phyloP scores from a whole-genome alignment of 768 basidiomycete genomes.

The Harrya chromipes region DNA sequence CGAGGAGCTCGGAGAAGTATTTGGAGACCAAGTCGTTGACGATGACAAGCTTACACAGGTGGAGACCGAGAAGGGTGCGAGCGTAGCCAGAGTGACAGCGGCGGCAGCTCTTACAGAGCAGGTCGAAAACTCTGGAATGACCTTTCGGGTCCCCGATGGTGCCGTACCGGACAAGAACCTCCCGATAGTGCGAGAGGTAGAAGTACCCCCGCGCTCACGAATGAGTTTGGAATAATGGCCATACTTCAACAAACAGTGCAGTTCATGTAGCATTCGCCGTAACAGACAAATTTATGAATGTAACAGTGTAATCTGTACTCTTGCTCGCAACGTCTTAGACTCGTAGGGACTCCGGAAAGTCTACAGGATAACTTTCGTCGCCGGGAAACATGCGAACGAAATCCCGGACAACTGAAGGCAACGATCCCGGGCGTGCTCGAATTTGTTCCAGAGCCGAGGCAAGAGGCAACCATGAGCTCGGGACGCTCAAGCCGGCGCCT shows the following conservation, averaged over 20 bases:
- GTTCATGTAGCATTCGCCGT: not conserved
- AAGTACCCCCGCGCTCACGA: conserved; percentile 10
- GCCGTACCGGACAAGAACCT: conserved; percentile 18
- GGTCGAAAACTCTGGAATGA: conserved; percentile 25
- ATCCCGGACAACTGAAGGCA: conserved; percentile 30
- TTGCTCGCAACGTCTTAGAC: conserved; percentile 1
- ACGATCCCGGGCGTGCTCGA: conserved; percentile 7
- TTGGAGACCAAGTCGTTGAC: conserved; percentile 37
- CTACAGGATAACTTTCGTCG: conserved; percentile 33
- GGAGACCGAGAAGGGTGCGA: conserved; percentile 13
- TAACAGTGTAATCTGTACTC: not conserved
- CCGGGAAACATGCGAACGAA: conserved; percentile 33
- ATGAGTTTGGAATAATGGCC: conserved; percentile 3
- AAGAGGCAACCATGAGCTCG: not conserved
- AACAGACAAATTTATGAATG: not conserved
- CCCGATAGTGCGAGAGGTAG: conserved; percentile 12
- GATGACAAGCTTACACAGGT: conserved; percentile 20
- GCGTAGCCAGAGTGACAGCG: conserved; percentile 7
- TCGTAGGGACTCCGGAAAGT: conserved; percentile 33
- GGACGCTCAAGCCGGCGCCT: conserved; percentile 4
- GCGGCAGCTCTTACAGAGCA: conserved; percentile 14
- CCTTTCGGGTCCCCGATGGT: conserved; percentile 19
- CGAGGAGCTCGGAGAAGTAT: conserved; percentile 49
- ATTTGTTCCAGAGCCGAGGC: conserved; percentile 1
- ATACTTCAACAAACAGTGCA: not conserved